These are phyloP conservation scores for Suillus hirtellus DNA, from an alignment of 768 basidiomycete genomes.

Conservation along the genomic window DNA sequence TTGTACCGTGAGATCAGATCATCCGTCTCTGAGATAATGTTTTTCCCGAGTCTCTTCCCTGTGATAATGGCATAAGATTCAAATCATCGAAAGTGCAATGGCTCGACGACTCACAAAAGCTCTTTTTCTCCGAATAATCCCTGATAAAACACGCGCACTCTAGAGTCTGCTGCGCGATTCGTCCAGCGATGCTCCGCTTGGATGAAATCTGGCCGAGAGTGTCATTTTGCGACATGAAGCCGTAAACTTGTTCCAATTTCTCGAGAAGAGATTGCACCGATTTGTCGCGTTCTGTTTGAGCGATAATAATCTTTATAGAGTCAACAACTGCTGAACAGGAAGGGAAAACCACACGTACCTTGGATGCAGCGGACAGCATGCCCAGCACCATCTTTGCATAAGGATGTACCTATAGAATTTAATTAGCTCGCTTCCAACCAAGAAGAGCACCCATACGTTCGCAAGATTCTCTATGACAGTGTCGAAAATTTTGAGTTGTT, in stretches of 20 bases:
- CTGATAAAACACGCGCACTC: conserved; percentile 32
- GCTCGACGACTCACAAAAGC: conserved; percentile 16
- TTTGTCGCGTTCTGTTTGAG: conserved; percentile 9
- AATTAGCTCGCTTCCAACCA: background rate
- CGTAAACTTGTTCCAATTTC: conserved; percentile 3
- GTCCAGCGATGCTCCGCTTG: background rate
- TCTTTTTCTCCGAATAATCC: conserved; percentile 25
- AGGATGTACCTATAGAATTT: conserved; percentile 7
- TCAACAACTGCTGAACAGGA: background rate
- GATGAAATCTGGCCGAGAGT: background rate
- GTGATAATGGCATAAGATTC: background rate
- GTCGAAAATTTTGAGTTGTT: conserved; percentile 6
- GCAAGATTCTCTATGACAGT: background rate
- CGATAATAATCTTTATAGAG: background rate
- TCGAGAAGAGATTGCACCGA: background rate
- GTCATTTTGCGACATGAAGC: conserved; percentile 6
- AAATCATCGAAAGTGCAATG: background rate
- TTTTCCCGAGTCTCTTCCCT: conserved; percentile 8
- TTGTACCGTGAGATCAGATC: too few species aligned
- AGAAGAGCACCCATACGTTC: background rate
- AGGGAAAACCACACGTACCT: background rate
- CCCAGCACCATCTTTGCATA: conserved; percentile 12
- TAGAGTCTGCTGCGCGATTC: conserved; percentile 21
- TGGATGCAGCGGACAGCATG: conserved; percentile 2
- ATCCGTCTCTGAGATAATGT: background rate